Conservation (phyloP, 495 filamentous ascomycete species). For the Xylaria castorea region DNA sequence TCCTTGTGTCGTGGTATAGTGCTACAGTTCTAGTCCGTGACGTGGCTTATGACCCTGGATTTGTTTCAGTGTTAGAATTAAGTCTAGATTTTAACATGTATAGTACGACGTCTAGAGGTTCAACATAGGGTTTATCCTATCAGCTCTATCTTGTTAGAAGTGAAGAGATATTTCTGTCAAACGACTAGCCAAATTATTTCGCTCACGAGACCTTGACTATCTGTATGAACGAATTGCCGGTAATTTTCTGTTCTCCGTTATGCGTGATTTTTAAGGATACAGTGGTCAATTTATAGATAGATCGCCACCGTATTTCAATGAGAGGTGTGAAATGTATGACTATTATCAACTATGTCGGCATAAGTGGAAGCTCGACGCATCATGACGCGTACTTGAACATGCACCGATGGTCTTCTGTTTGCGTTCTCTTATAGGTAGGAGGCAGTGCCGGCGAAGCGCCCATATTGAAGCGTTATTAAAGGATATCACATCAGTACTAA, state of each 20-base stretch:
- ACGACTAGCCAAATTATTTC: neutral
- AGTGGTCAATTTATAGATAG: neutral
- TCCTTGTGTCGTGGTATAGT: too few relatives aligned
- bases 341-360: neutral
- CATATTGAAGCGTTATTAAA: neutral
- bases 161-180: neutral
- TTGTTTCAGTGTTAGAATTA: neutral
- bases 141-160: neutral
- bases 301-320: neutral
- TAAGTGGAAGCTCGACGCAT: neutral
- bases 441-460: neutral
- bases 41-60: neutral
- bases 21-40: too few relatives aligned
- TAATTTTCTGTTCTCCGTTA: neutral
- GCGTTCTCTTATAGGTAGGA: neutral
- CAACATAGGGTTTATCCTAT: neutral
- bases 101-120: neutral
- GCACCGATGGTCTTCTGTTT: neutral
- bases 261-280: neutral
- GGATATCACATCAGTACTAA: neutral
- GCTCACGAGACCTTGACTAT: neutral
- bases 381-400: constrained; percentile 2
- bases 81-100: neutral
- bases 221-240: constrained; percentile 1
- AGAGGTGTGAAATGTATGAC: neutral